Evolutionary conservation across 164 flowering plant species (phyloP).

Genomic region (Paratinospora sagittata): DNA sequence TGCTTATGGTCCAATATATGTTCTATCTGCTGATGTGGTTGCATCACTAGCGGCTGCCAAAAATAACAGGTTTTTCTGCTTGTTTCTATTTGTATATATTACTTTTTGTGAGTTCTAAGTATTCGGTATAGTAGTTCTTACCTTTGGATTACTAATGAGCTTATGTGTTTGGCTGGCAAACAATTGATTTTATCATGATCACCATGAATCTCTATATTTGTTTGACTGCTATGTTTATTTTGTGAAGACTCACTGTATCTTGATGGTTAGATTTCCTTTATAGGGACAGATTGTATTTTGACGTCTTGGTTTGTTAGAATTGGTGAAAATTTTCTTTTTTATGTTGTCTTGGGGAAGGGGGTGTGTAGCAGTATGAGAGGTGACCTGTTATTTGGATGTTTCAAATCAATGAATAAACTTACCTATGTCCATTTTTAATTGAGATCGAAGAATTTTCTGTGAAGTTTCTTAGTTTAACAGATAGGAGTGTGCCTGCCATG

Average conservation of each 20-base stretch:
- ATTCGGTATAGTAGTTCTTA: too few species aligned
- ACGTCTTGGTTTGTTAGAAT: neutral
- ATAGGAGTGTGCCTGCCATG: neutral
- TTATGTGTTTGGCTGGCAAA: too few species aligned
- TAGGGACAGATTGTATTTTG: neutral
- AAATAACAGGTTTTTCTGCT: slow-evolving; percentile 39
- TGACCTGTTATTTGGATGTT: neutral
- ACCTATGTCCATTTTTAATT: neutral
- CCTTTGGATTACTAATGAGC: neutral
- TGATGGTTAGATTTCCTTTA: neutral
- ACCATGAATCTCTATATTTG: neutral
- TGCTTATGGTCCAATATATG: slow-evolving; percentile 72
- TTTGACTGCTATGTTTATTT: neutral
- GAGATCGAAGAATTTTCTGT: neutral
- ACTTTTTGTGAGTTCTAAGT: too few species aligned
- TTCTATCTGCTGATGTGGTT: slow-evolving; percentile 58
- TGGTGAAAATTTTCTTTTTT: neutral
- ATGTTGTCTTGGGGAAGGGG: neutral
- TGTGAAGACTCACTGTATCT: neutral
- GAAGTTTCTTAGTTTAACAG: neutral
- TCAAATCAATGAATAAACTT: neutral
- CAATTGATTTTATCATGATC: neutral
- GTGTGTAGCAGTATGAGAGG: neutral
- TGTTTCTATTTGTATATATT: neutral
- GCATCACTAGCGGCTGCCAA: slow-evolving; percentile 38